These are phyloP conservation scores for Vitis hybrid DNA, from an alignment of 177 flowering plant genomes.

Conservation along the genomic window DNA sequence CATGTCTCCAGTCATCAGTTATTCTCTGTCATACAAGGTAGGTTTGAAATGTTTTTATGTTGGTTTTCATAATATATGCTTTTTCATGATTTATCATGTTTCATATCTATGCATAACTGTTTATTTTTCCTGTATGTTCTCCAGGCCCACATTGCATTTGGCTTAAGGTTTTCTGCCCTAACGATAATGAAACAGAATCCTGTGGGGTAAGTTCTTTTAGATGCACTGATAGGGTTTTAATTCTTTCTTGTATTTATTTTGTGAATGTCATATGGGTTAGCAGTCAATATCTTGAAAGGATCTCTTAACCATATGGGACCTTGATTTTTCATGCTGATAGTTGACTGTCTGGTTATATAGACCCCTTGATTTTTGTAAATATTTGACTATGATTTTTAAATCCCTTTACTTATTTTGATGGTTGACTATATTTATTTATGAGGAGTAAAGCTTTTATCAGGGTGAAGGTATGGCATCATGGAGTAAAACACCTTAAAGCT, in stretches of 20 bases:
- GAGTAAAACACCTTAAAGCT: too few species aligned
- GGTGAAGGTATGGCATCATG: too few species aligned
- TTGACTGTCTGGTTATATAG: too few species aligned
- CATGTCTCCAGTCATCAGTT: not conserved
- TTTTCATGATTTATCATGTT: not conserved
- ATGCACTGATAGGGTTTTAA: not conserved
- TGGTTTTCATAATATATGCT: not conserved
- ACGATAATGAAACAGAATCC: constrained; percentile 54
- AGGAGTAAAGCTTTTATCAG: too few species aligned
- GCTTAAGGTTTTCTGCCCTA: constrained; percentile 75
- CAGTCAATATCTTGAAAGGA: too few species aligned
- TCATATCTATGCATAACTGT: not conserved
- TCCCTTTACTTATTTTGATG: too few species aligned
- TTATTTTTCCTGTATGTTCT: constrained; percentile 18
- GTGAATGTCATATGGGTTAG: not conserved
- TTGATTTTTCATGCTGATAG: too few species aligned
- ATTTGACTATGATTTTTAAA: too few species aligned
- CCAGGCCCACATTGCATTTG: constrained; percentile 59
- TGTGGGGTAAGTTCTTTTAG: constrained; percentile 48
- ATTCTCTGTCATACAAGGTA: too few species aligned
- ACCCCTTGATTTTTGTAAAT: too few species aligned
- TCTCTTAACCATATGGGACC: too few species aligned
- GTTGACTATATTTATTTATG: too few species aligned
- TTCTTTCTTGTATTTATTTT: constrained; percentile 3
- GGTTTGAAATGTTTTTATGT: not conserved